Percentiles rank a stretch among this genome's conserved stretches.
These are phyloP conservation scores for Ilex paraguariensis DNA, from an alignment of 305 asterid species.

Conservation along the genomic window DNA sequence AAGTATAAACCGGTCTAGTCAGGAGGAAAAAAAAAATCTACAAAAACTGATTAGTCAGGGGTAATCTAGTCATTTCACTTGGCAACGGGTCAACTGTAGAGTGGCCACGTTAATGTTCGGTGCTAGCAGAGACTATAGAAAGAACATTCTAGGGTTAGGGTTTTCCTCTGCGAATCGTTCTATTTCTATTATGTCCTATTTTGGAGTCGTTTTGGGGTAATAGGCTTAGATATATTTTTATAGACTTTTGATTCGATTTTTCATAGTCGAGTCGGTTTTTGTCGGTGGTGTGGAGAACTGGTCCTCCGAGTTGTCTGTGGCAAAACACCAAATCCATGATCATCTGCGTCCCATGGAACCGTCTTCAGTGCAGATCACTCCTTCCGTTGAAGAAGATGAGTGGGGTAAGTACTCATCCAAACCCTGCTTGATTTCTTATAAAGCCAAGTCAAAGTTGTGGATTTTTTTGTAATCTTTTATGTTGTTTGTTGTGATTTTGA, in stretches of 20 bases:
- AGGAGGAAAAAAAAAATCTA: no score
- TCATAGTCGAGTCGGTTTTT: background rate
- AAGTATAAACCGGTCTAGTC: no score
- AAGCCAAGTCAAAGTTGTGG: background rate
- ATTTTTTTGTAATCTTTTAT: background rate
- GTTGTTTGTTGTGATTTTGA: no score
- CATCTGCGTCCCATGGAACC: conserved; percentile 50
- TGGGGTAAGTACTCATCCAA: conserved; percentile 46
- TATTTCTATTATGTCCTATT: background rate
- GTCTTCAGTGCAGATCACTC: conserved; percentile 39
- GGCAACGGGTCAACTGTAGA: background rate
- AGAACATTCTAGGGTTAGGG: background rate
- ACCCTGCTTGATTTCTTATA: background rate
- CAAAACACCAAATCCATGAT: conserved; percentile 43
- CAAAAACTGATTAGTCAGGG: background rate
- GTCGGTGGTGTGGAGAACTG: background rate
- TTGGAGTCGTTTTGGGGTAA: background rate
- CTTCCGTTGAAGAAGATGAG: conserved; percentile 57
- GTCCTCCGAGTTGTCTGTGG: conserved; percentile 3
- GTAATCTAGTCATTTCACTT: background rate
- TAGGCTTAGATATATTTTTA: no score
- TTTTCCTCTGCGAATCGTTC: background rate
- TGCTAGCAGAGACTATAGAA: background rate
- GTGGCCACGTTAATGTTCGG: background rate
- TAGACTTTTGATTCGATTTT: no score